phyloP scores from a whole-genome alignment of 495 filamentous ascomycete genomes.

The Bacidia gigantensis region DNA sequence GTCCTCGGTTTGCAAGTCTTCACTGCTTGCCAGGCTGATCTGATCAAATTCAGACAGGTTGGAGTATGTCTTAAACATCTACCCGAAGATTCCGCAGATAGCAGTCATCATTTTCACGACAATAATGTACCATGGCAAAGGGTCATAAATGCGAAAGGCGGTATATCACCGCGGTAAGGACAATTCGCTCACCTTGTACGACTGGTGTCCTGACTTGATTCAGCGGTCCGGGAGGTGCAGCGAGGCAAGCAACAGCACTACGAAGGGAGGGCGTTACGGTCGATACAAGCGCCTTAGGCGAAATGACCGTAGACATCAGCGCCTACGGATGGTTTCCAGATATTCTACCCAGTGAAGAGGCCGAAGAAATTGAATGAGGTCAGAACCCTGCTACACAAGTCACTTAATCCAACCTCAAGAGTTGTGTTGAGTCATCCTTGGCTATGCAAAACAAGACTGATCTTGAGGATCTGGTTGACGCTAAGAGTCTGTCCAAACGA shows the following conservation, averaged over 20 bases:
- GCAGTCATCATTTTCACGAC: constrained; percentile 43
- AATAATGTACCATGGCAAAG: constrained; percentile 88
- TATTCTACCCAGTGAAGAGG: constrained; percentile 37
- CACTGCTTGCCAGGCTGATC: not conserved
- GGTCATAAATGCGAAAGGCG: constrained; percentile 74
- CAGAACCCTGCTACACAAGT: constrained; percentile 2
- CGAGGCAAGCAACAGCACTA: constrained; percentile 55
- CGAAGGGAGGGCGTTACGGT: constrained; percentile 57
- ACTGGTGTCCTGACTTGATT: constrained; percentile 8
- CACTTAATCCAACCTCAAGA: not conserved
- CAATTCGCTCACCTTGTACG: not conserved
- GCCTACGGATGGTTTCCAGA: constrained; percentile 67
- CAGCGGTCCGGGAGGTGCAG: constrained; percentile 54
- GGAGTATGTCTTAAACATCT: constrained; percentile 81
- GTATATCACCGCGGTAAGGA: constrained; percentile 64
- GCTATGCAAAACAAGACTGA: not conserved
- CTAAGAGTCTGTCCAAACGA: no score
- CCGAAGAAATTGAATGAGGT: constrained; percentile 15
- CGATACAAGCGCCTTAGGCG: constrained; percentile 47
- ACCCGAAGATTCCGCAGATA: constrained; percentile 31
- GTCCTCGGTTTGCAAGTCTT: constrained; percentile 23
- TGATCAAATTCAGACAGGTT: constrained; percentile 49
- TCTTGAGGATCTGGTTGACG: no score
- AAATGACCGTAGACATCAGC: constrained; percentile 52
- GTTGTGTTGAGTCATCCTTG: not conserved